Base-by-base conservation (phyloP, 306 rosid species). In the Acacia confusa region DNA sequence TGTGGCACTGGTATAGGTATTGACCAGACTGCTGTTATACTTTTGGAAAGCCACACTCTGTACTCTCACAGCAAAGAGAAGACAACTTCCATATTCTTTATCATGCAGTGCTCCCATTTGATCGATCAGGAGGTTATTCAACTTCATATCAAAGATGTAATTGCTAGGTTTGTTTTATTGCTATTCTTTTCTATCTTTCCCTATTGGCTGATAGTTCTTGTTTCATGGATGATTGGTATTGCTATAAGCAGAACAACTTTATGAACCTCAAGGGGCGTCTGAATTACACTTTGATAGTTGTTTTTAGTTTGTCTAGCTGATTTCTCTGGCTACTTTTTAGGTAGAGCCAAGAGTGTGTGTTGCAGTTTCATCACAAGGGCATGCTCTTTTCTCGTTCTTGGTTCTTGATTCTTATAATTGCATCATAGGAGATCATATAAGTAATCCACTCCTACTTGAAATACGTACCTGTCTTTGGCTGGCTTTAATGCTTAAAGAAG, bases 41-140 rank as follows among this genome's bases (percentile, higher is more conserved):
- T 84, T 82, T 84, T 88, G 90, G 98, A 86, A 78, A 88, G 90
- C 75, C 80, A 84, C 78, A 86, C 86, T 68, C 86, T 90, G 75
- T 92, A 90, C 85, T 92, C 97, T 78, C 81, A 81, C 45, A 83
- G 86, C 87, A 91, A 88, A 87, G 93, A 85, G 76, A 94, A 88
- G 92, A 74, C 82, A 76, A 88, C 91, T 50, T 81, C 87, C 82
- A 86, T 81, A 79, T 91, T 92, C 82, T 92, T 81, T 76, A 87
- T 92, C 53, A 91, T 92, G 85, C 92, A 81, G 75, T 92, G 91
- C 86, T 73, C 85, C 79, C 53, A 52, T 78, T 61, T 81, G 7
- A 68, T 76, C 77, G 48, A 72, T 40, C 87, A 80, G 70, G 84
- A 75, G 40, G 83, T 74, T 60, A 14, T 78, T 86, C 79, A 38